A percentile compares a stretch with the other conserved stretches of the same genome.
These are phyloP conservation scores for Pseudevernia furfuracea DNA, from an alignment of 495 filamentous ascomycete species.

Conservation along the genomic window DNA sequence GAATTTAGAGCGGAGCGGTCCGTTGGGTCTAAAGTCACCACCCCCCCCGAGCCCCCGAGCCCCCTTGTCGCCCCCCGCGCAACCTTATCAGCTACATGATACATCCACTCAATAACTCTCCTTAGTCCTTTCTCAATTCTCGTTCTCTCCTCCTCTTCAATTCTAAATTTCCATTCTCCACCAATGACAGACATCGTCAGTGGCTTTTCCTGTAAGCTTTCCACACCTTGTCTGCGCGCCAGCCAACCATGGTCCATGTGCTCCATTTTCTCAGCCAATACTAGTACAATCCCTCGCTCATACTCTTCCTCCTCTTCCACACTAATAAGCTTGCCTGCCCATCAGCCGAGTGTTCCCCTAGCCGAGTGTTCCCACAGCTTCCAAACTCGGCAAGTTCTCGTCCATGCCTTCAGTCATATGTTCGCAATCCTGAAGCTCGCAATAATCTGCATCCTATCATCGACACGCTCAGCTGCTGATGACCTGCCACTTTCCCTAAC, in stretches of 20 bases:
- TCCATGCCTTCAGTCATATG: not conserved
- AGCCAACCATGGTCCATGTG: conserved; percentile 9
- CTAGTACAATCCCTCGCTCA: not conserved
- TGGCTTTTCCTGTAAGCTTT: not conserved
- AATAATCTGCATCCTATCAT: not conserved
- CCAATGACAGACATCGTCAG: not conserved
- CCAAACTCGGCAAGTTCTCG: conserved; percentile 12
- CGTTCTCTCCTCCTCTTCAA: too few species aligned
- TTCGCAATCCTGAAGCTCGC: not conserved
- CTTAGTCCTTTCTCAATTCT: too few species aligned
- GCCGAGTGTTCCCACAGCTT: conserved; percentile 4
- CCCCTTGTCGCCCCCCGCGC: not conserved
- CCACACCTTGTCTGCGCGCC: not conserved
- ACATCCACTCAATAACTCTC: too few species aligned
- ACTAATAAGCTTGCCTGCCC: not conserved
- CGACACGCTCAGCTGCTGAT: conserved; percentile 5
- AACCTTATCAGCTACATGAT: conserved; percentile 1
- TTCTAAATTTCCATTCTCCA: not conserved
- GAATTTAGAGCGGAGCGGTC: not conserved
- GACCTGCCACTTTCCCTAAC: conserved; percentile 6
- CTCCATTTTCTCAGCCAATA: not conserved
- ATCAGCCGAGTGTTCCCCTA: not conserved
- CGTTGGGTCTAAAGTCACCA: not conserved
- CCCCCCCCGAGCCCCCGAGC: too few species aligned
- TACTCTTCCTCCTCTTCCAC: not conserved